Evolutionary conservation across 208 protist genomes (phyloP), one percentile per base, ranked within the genome.

Genomic region (Trypanosoma boissoni): DNA sequence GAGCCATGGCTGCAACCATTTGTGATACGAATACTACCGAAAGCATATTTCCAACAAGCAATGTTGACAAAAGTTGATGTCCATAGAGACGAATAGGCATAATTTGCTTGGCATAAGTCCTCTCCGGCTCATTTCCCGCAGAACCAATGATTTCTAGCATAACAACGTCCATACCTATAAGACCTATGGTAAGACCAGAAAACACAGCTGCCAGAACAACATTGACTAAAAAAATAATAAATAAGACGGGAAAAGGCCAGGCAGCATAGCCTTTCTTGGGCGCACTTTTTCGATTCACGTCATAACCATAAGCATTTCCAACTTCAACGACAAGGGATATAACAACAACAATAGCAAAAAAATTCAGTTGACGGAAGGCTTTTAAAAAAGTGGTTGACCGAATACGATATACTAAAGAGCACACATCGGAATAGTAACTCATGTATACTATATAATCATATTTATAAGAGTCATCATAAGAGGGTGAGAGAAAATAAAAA

Each of bases 41-140:
- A 16, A 90, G 52, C 86, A 93, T 93, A 69, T 93, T 93, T 8
- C 86, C 86, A 34, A 93, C 60, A 34, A 93, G 58, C 21, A 93
- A 63, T 20, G 82, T 88, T 18, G 65, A 63, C 20, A 93, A 74
- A 3, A 88, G 71, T 42, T 84, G 83, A 62, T 93, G 86, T 12
- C 86, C 86, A 27, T 86, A 72, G 26, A 62, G 45, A 2, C 86
- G 77, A 34, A 93, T 72, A 7, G 86, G 86, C 14, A 93, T 37
- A 59, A 93, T 88, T 41, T 77, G 52, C 29, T 41, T 44, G 3
- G 86, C 86, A 71, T 90, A 88, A n/a, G 57, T 78, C 20, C 66
- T 52, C 36, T 93, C 83, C 7, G 86, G 83, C 54, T 77, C 67
- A 14, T 70, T 67, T 7, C 86, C 86, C 4, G 83, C 86, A 26